A percentile compares a stretch with the other conserved stretches of the same genome.
Conservation (phyloP, 352 stramenopile genomes). For the Globisporangium irregulare region DNA sequence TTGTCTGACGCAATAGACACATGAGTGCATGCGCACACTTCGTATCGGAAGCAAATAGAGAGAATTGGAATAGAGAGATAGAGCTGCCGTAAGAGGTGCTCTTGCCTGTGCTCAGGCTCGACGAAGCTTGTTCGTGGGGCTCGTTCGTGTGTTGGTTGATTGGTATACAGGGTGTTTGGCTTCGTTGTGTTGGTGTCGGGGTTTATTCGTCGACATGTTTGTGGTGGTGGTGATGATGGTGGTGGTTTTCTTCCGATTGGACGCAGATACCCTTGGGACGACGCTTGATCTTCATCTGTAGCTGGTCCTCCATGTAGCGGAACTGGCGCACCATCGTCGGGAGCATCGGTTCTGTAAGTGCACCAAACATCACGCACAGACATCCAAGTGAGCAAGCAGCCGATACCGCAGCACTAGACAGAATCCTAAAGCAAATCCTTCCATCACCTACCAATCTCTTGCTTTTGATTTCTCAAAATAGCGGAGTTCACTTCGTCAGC, state of each 20-base stretch:
- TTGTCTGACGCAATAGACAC: not conserved
- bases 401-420: not conserved
- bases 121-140: not conserved
- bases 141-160: not conserved
- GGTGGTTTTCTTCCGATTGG: constrained; percentile 29
- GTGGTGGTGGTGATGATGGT: not conserved
- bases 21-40: not conserved
- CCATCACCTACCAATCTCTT: constrained; percentile 54
- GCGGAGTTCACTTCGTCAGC: constrained; percentile 75
- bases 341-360: constrained; percentile 53
- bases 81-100: too few species aligned
- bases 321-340: constrained; percentile 78
- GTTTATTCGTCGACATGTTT: not conserved
- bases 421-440: not conserved
- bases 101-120: too few species aligned
- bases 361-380: not conserved
- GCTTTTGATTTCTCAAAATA: constrained; percentile 67
- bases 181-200: not conserved
- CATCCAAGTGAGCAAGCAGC: constrained; percentile 2
- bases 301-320: constrained; percentile 75
- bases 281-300: constrained; percentile 59
- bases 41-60: not conserved
- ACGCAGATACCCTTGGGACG: constrained; percentile 43
- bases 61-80: not conserved
- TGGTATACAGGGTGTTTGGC: not conserved